Evolutionary conservation across 1,284 basidiomycete species (phyloP).

Genomic region (Ceratobasidium papillatum): DNA sequence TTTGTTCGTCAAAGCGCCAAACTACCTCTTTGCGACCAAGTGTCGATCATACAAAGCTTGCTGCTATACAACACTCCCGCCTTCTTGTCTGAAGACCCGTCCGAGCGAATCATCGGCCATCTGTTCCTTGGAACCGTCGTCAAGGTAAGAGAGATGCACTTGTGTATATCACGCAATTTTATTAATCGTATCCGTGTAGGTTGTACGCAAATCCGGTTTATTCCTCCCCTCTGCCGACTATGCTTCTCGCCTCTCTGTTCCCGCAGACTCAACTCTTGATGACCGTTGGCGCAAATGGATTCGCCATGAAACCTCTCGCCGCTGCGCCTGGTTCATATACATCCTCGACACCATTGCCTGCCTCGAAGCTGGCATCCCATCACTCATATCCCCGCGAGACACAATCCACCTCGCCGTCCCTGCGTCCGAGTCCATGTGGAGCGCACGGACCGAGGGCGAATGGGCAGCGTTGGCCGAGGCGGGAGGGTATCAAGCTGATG

Average conservation of each 20-base stretch:
- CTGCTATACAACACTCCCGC: conserved; percentile 55
- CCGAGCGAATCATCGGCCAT: conserved; percentile 52
- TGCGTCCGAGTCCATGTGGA: conserved; percentile 55
- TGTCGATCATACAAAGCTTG: conserved; percentile 54
- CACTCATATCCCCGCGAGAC: conserved; percentile 52
- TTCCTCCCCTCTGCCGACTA: conserved; percentile 52
- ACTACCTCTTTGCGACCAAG: conserved; percentile 54
- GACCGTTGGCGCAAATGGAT: conserved; percentile 55
- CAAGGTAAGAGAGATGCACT: conserved; percentile 42
- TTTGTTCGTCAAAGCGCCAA: conserved; percentile 39
- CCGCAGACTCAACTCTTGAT: conserved; percentile 50
- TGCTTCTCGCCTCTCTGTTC: conserved; percentile 45
- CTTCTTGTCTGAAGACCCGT: conserved; percentile 53
- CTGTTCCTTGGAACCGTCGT: conserved; percentile 54
- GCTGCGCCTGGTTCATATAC: conserved; percentile 52
- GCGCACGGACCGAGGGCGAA: conserved; percentile 51
- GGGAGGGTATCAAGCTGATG: conserved; percentile 29
- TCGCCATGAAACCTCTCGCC: conserved; percentile 51
- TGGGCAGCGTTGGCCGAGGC: conserved; percentile 48
- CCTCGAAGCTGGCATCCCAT: conserved; percentile 54
- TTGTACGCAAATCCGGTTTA: conserved; percentile 55
- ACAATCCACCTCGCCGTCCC: conserved; percentile 54
- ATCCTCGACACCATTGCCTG: conserved; percentile 56
- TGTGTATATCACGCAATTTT: neutral
- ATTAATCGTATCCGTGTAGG: conserved; percentile 45